A percentile compares a stretch with the other conserved stretches of the same genome.
Evolutionary conservation across 257 asterid species (phyloP).

Genomic region (Primulina eburnea): DNA sequence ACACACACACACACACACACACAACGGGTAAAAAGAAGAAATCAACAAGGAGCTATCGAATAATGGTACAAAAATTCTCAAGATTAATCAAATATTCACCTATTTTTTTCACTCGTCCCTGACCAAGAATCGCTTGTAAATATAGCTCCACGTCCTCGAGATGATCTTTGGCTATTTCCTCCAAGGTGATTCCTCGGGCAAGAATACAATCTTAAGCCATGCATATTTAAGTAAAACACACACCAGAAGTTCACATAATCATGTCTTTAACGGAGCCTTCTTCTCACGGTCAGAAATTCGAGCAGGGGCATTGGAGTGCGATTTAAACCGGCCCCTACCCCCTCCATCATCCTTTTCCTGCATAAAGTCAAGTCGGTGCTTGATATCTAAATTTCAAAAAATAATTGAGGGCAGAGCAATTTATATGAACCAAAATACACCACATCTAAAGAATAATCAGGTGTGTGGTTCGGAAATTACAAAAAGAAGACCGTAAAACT

Average conservation of each 20-base stretch:
- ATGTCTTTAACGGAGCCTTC: constrained; percentile 91
- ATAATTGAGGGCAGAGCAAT: background rate
- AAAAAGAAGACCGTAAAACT: background rate
- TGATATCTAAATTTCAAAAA: background rate
- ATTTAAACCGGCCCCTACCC: constrained; percentile 90
- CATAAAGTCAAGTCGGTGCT: constrained; percentile 12
- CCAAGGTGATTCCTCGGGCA: background rate
- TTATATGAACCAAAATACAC: background rate
- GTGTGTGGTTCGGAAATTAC: background rate
- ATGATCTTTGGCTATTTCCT: constrained; percentile 7
- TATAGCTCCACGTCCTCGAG: background rate
- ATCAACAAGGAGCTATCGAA: background rate
- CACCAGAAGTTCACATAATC: background rate
- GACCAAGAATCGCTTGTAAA: background rate
- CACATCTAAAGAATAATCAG: background rate
- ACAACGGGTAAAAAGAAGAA: background rate
- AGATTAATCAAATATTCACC: background rate
- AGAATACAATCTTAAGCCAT: background rate
- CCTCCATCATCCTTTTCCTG: constrained; percentile 82
- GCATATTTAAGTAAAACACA: constrained; percentile 9
- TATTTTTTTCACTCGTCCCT: background rate
- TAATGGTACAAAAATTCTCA: background rate
- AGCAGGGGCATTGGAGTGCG: constrained; percentile 79
- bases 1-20: background rate
- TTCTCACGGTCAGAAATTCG: constrained; percentile 89